Base-by-base conservation (phyloP, 2,329 filamentous ascomycete species). In the Fusarium verticillioides region DNA sequence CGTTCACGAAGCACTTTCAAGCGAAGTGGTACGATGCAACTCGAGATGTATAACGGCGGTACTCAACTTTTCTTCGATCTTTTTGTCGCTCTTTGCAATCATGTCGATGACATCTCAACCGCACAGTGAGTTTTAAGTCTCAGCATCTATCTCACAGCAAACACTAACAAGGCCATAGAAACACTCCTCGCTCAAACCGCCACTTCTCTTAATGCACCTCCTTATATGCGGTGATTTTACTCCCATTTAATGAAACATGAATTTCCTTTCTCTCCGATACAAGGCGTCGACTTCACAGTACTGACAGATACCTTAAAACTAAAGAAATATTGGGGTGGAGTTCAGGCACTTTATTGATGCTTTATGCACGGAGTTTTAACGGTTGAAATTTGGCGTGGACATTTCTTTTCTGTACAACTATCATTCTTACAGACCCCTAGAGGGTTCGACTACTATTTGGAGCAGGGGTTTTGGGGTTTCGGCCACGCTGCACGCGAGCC, bases 21-120 rank as follows among this genome's bases (percentile, higher is more conserved):
- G 87, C 89, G 94, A 62, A 97, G 94, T 82, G 94, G 95, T 61
- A 97, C 95, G 7, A 97, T 97, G 95, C 95, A 97, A 84, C 90
- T 94, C 75, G 95, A 97, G 85, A 97, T 98, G 95, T 93, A 93
- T 81, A 90, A 90, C 70, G 95, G 95, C 34, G 94, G 94, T 60
- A 93, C 87, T 2, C 89, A 93, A 79, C 86, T 97, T 66, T 97
- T 97, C 85, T 98, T 97, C 80, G 95, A 97, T 80, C 86, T 97
- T 49, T 98, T 97, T 81, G 95, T 97, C 57, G 94, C 95, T 23
- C 90, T 97, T 83, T 95, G 93, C 83, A 97, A 97, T 81, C 94
- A 97, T 80, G 93, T 97, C 79, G 94, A 90, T 81, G 92, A 92
- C 77, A 87, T 91, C 70, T 87, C 88, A 9, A 87, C 85, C 62